Evolutionary conservation across 2,329 filamentous ascomycete species (phyloP), one percentile per base, ranked within the genome.

Genomic region (Rutstroemia sp.): DNA sequence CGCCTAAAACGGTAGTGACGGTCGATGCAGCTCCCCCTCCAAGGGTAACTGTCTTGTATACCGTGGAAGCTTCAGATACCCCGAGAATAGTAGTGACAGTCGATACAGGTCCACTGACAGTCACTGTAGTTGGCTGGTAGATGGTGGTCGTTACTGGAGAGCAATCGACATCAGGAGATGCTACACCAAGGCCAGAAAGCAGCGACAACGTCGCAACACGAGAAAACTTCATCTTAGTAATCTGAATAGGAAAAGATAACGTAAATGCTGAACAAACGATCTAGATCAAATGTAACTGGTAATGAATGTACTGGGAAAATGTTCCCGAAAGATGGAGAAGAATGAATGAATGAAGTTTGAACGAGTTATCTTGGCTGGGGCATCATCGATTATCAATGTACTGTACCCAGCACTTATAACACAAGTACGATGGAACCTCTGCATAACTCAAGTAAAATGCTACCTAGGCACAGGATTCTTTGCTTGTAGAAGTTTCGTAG

Each of bases 71-170:
- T 12, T 34, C 30, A 34, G 30, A 34, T 4, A 34, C 30, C 1
- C 30, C 30, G 30, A 34, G 30, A 12, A 37, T 49, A 30, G 51
- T 48, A 5, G 51, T 49, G 6, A 41, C 7, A 4, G 38, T n/a
- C 2, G 44, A 48, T 7, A 10, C 30, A 12, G 34, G 3, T 23
- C 39, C 51, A 27, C 10, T 27, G 14, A 54, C 21, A 48, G 51
- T 54, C 30, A 49, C 30, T 21, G 44, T 49, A 25, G 30, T 54
- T 7, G 51, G 51, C 5, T 54, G 51, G 12, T 48, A 54, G 30
- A 54, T 48, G 17, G 51, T 54, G n/a, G 44, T 42, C n/a, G 51
- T 54, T 3, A 54, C n/a, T 12, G 44, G 44, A 12, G 51, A 49
- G 23, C 51, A 54, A 30, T 37, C 21, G 16, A 23, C 38, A 54